Evolutionary conservation across 1,284 basidiomycete species (phyloP).

Genomic region (Cryptococcus jaspeensis): DNA sequence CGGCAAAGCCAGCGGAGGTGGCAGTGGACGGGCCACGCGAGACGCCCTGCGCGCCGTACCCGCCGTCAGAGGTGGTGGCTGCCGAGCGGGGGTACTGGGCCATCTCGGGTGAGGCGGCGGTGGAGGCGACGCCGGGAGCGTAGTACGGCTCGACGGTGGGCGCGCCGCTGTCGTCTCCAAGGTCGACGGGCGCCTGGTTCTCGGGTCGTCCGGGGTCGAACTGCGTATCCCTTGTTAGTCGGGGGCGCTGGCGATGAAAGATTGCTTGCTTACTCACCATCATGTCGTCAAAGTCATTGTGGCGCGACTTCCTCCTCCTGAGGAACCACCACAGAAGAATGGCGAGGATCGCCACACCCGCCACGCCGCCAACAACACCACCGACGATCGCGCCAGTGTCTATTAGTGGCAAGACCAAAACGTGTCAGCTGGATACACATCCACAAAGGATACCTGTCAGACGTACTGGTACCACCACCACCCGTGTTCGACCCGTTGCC

Average conservation of each 20-base stretch:
- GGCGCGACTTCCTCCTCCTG: slow-evolving; percentile 37
- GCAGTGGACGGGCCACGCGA: slow-evolving; percentile 39
- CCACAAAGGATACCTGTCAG: not conserved
- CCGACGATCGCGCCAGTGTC: slow-evolving; percentile 49
- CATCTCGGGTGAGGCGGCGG: slow-evolving; percentile 42
- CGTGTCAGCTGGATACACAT: not conserved
- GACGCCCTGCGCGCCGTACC: slow-evolving; percentile 28
- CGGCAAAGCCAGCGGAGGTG: slow-evolving; percentile 44
- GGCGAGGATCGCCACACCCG: slow-evolving; percentile 37
- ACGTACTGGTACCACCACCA: slow-evolving; percentile 23
- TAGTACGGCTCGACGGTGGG: slow-evolving; percentile 46
- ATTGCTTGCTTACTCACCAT: slow-evolving; percentile 36
- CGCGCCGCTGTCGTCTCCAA: slow-evolving; percentile 34
- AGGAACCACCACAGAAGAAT: slow-evolving; percentile 42
- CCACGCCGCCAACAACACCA: slow-evolving; percentile 50
- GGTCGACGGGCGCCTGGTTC: slow-evolving; percentile 34
- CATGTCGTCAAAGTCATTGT: slow-evolving; percentile 50
- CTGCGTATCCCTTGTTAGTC: slow-evolving; percentile 15
- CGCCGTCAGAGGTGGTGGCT: slow-evolving; percentile 33
- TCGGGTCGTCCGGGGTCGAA: slow-evolving; percentile 41
- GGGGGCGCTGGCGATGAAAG: not conserved
- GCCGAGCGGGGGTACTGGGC: slow-evolving; percentile 38
- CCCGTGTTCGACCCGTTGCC: slow-evolving; percentile 1
- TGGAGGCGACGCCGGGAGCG: slow-evolving; percentile 38
- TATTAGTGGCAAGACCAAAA: slow-evolving; percentile 2